Base-by-base conservation (phyloP, 805 yeast genomes). In the Starmerella etchellsii region DNA sequence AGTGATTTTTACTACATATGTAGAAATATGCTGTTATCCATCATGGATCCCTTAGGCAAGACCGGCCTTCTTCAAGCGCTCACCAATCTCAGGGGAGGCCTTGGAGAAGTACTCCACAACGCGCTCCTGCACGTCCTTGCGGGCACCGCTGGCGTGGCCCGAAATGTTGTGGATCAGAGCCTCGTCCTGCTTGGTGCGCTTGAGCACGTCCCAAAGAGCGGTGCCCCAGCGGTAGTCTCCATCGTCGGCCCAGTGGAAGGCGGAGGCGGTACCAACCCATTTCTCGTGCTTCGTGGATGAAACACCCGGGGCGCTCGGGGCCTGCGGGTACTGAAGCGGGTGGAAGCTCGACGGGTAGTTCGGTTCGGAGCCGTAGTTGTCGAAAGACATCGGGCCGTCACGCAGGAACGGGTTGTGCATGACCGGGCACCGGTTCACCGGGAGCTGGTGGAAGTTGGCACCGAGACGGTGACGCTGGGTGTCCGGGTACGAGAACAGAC, bases 211-310 rank as follows among this genome's bases (percentile, higher is more conserved):
- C 76, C 84, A 88, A 54, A 87, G 70, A 26, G 61, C 76, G 47
- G 78, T 67, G 37, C 95, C 80, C 66, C 87, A 95, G 48, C 62
- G 70, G 60, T 65, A 87, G 65, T 87, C 95, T 50, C 66, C 64
- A 45, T 73, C 83, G 38, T 76, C 79, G 22, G 70, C 64, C 95
- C 95, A 85, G 66, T 84, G 91, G 75, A 73, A 81, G 49, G 88
- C 83, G 47, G 77, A 65, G 35, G 91, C 91, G 40, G 84, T 73
- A 43, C 91, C 91, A 42, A 66, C 64, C 91, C 91, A 82, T 46
- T 74, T 70, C 65, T 81, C 93, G 62, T 79, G 87, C 52, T 75
- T 74, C 16, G 47, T 37, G 7, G 44, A 31, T 3, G 49, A 41
- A 18, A 44, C 39, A 18, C 53, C 52, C 9, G 39, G 24, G 29